A percentile compares a stretch with the other conserved stretches of the same genome.
phyloP scores from a whole-genome alignment of 2,329 filamentous ascomycete genomes.

The Hymenoscyphus salicellus region DNA sequence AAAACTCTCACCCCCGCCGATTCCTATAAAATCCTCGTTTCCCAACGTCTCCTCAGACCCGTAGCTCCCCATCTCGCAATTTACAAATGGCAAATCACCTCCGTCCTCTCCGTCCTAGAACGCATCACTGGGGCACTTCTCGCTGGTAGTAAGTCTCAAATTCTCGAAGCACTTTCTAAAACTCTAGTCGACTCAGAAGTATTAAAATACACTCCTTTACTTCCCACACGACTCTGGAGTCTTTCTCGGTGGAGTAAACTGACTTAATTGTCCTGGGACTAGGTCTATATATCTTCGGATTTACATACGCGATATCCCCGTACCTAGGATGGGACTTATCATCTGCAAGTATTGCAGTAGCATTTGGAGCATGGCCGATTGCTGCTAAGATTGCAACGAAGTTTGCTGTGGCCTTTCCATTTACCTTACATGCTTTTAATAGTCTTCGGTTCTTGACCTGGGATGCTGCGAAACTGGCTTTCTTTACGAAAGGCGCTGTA shows the following conservation, averaged over 20 bases:
- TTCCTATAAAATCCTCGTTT: conserved; percentile 56
- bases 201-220: too few relatives aligned
- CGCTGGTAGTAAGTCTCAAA: conserved; percentile 44
- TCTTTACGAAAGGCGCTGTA: not conserved
- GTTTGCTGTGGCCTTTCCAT: not conserved
- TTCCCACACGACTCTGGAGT: too few relatives aligned
- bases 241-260: too few relatives aligned
- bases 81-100: conserved; percentile 69
- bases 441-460: not conserved
- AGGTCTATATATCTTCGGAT: conserved; percentile 62
- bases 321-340: conserved; percentile 66
- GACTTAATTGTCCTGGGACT: too few relatives aligned
- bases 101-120: conserved; percentile 58
- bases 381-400: not conserved
- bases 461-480: not conserved
- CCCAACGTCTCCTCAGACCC: conserved; percentile 65
- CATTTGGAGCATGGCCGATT: conserved; percentile 53
- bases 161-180: too few relatives aligned
- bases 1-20: conserved; percentile 40
- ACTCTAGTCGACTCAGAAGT: too few relatives aligned
- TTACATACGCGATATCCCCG: conserved; percentile 64
- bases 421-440: not conserved
- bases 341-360: conserved; percentile 59
- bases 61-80: conserved; percentile 67
- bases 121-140: conserved; percentile 62